Base-by-base conservation (phyloP, 1,284 basidiomycete species). In the Pascua sp. region DNA sequence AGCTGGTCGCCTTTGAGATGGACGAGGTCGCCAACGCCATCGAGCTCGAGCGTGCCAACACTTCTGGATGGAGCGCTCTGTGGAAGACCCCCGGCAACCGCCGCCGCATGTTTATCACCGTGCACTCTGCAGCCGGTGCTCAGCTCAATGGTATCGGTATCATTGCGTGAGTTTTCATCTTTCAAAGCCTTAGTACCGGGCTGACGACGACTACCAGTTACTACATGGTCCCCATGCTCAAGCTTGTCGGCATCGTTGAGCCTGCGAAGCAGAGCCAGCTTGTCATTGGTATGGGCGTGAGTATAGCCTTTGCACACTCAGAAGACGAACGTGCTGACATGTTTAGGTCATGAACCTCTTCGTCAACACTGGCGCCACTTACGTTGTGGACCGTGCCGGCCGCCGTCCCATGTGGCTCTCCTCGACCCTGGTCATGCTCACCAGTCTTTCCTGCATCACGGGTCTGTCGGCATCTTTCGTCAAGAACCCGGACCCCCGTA, bases 21-120 rank as follows among this genome's bases (percentile, higher is more conserved):
- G 50, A 49, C 32, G 66, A 63, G 55, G 51, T 62, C 48, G 59
- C 62, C 13, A 49, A 52, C 24, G 55, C 49, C 49, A 55, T 79
- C 45, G 66, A 64, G 5, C 54, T 73, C 41, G 77, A 79, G 59
- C 47, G 42, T 36, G 55, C 64, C 42, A 16, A 7, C 24, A 40
- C n/a, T 11, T 32, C 41, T 10, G 50, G 50, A 4, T 56, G 55
- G 55, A 8, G 32, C 12, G 18, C 49, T 8, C 45, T 56, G 1
- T 42, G 38, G 24, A 45, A 44, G 32, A 60, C 58, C 2, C 51
- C 52, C 42, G 50, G 18, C 5, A 60, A 60, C 54, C 50, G 58
- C 9, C 46, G 48, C 43, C 50, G 58, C 18, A 49, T 52, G 42
- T 47, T 53, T 16, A 58, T 58, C n/a, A 40, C 47, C 11, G 39